Base-by-base conservation (phyloP, 179 eudicot species). In the Drosera spatulata region DNA sequence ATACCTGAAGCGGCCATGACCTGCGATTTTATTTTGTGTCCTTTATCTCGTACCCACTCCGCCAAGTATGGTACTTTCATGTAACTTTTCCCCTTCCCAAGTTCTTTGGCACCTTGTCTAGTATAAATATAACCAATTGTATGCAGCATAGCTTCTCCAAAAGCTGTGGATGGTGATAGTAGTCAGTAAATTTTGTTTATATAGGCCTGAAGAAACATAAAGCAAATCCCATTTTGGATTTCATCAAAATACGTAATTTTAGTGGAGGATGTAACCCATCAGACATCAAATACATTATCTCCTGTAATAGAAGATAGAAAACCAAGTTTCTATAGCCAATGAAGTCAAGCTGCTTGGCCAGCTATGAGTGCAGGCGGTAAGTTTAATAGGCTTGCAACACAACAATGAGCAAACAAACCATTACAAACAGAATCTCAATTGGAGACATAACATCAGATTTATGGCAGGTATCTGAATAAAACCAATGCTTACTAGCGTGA, bases 101-200 rank as follows among this genome's bases (percentile, higher is more conserved):
- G 62, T 78, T 86, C 93, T 76, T 66, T 82, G 51, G 98, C 82
- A 67, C 87, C 89, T 81, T 91, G 95, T 70, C 98, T 86, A 58
- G 93, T 84, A 71, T 91, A 91, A 7, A 91, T 89, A 67, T 91
- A 91, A 51, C 98, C 98, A 65, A 91, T 84, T 2, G 98, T 88
- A 63, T 88, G 98, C 61, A 91, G 78, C 98, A 91, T 85, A 61
- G 91, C 87, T 87, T 88, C 91, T 39, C 98, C 98, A 75, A 91
- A 91, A 65, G 82, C 96, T 91, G 79, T 53, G 57, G 51, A 61
- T 12, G 22, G 53, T 39, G 59, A 65, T 57, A 51, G 61, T 10
- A 66, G 48, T 44, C 38, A 61, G 46, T 59, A 37, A 51, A 43
- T 43, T 7, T 43, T 4, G 45, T 43, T 43, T 4, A 43, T 43